Evolutionary conservation across 2,329 filamentous ascomycete species (phyloP).

Genomic region (Aspergillus ruber): DNA sequence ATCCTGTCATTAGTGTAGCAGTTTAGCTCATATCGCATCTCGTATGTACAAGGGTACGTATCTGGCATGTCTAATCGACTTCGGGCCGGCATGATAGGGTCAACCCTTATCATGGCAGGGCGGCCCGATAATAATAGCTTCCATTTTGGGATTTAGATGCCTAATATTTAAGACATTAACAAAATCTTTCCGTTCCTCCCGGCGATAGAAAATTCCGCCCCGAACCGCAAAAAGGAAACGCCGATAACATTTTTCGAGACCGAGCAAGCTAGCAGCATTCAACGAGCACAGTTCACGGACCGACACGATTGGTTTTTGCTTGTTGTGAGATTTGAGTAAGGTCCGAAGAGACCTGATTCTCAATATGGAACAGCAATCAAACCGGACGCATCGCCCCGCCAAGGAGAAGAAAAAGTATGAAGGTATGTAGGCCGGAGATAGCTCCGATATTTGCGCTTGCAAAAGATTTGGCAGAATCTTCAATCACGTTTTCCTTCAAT

Average conservation of each 20-base stretch:
- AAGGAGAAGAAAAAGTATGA: constrained; percentile 81
- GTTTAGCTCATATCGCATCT: background rate
- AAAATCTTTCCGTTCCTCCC: constrained; percentile 14
- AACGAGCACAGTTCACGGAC: constrained; percentile 8
- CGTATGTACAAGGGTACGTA: background rate
- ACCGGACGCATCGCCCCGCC: constrained; percentile 75
- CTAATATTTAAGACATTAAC: constrained; percentile 9
- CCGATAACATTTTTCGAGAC: constrained; percentile 29
- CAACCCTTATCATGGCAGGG: constrained; percentile 6
- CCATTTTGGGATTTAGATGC: constrained; percentile 2
- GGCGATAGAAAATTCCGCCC: constrained; percentile 19
- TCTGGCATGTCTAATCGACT: background rate
- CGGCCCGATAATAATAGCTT: constrained; percentile 5
- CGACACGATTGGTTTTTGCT: constrained; percentile 7
- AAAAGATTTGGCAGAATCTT: constrained; percentile 4
- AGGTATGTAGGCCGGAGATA: constrained; percentile 40
- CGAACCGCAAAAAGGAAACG: constrained; percentile 11
- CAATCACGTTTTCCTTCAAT: constrained; percentile 1
- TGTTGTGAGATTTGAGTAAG: constrained; percentile 4
- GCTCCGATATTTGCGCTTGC: constrained; percentile 6
- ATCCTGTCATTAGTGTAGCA: no score
- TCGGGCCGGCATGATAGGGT: constrained; percentile 2
- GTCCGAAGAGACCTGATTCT: constrained; percentile 18
- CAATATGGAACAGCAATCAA: constrained; percentile 72
- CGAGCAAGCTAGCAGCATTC: constrained; percentile 11